Percentiles rank a stretch among this genome's conserved stretches.
phyloP scores from a whole-genome alignment of 345 rosid species.

The Geranium brycei region DNA sequence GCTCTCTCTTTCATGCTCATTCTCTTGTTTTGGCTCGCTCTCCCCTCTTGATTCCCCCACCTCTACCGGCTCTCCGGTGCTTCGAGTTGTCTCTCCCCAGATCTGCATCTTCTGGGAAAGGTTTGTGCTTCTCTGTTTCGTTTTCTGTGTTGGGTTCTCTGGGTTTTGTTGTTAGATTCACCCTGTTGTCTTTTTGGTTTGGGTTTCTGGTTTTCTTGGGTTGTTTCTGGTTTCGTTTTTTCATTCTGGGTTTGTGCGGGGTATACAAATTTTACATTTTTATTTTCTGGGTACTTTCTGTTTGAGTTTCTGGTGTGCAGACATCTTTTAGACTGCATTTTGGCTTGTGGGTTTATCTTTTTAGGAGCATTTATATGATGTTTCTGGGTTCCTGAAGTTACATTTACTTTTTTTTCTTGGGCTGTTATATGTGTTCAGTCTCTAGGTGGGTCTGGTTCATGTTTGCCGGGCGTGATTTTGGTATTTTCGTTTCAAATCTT shows the following conservation, averaged over 20 bases:
- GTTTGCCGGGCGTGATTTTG: not conserved
- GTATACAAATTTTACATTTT: too few species aligned
- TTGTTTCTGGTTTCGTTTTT: too few species aligned
- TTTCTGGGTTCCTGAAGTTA: not conserved
- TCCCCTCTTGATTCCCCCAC: conserved; percentile 15
- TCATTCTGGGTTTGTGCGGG: not conserved
- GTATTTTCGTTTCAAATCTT: too few species aligned
- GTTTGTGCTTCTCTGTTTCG: conserved; percentile 17
- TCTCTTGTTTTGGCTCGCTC: conserved; percentile 11
- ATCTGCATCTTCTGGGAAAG: conserved; percentile 32
- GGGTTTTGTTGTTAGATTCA: not conserved
- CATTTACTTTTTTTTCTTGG: not conserved
- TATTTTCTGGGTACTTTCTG: conserved; percentile 2
- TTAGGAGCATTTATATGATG: not conserved
- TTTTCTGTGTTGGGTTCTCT: conserved; percentile 5
- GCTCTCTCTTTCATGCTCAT: conserved; percentile 14
- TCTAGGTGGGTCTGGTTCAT: not conserved
- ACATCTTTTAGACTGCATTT: not conserved
- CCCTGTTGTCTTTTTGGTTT: conserved; percentile 6
- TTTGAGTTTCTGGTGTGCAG: not conserved
- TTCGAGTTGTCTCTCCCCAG: conserved; percentile 10
- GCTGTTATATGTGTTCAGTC: not conserved
- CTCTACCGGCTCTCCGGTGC: conserved; percentile 4
- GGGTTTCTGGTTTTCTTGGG: not conserved
- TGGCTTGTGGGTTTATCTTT: not conserved